Percentiles rank a stretch among this genome's conserved stretches.
Evolutionary conservation across 2,329 filamentous ascomycete species (phyloP).

Genomic region (Fulvia fulva): DNA sequence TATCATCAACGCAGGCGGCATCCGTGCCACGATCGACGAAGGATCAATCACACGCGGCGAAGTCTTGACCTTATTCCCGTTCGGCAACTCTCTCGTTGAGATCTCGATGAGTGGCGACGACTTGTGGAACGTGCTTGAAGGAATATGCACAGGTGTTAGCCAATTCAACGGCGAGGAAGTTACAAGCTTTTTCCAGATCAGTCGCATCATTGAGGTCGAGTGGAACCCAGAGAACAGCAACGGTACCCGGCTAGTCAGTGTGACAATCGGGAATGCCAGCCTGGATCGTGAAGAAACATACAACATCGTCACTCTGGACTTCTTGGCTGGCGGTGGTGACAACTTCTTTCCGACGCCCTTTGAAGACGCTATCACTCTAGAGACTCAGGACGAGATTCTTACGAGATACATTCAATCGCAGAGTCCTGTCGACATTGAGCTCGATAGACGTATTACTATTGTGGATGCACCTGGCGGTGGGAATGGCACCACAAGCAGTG

Average conservation of each 20-base stretch:
- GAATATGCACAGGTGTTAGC: conserved; percentile 53
- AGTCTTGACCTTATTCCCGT: conserved; percentile 62
- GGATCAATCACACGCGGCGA: conserved; percentile 61
- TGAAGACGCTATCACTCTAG: conserved; percentile 46
- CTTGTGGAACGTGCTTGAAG: conserved; percentile 57
- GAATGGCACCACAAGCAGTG: neutral
- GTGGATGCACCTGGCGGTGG: conserved; percentile 19
- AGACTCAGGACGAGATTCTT: conserved; percentile 54
- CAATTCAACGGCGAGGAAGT: conserved; percentile 52
- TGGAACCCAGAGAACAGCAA: conserved; percentile 53
- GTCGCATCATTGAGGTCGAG: conserved; percentile 52
- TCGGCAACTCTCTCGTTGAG: conserved; percentile 62
- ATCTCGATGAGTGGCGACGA: conserved; percentile 51
- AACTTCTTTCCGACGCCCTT: conserved; percentile 49
- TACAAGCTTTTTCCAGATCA: conserved; percentile 60
- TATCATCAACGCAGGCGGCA: conserved; percentile 61
- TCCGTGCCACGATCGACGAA: conserved; percentile 59
- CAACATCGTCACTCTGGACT: conserved; percentile 59
- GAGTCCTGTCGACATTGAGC: conserved; percentile 48
- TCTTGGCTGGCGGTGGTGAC: conserved; percentile 60
- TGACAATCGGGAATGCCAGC: conserved; percentile 48
- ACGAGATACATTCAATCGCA: conserved; percentile 48
- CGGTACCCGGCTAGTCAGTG: conserved; percentile 51
- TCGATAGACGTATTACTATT: conserved; percentile 47
- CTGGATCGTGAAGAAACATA: conserved; percentile 51